phyloP scores from a whole-genome alignment of 805 yeast genomes.

The Candida berthetii region DNA sequence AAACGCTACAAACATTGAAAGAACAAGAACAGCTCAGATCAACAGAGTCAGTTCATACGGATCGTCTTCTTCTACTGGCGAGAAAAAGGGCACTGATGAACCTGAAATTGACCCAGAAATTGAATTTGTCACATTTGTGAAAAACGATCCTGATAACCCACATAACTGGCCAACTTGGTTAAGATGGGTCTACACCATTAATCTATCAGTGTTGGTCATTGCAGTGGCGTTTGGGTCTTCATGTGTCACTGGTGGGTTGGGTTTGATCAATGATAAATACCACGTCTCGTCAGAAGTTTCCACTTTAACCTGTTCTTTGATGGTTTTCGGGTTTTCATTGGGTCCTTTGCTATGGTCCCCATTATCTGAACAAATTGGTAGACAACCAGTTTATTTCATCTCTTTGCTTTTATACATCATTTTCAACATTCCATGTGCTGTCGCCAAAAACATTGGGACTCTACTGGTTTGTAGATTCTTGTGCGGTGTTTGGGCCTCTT shows the following conservation, averaged over 20 bases:
- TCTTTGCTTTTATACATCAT: conserved; percentile 70
- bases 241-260: conserved; percentile 80
- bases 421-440: conserved; percentile 84
- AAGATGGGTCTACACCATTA: conserved; percentile 63
- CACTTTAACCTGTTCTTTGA: conserved; percentile 70
- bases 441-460: conserved; percentile 77
- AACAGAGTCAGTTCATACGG: conserved; percentile 17
- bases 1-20: conserved; percentile 26
- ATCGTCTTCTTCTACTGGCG: conserved; percentile 22
- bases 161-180: conserved; percentile 63
- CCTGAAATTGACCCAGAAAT: conserved; percentile 53
- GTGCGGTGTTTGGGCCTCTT: conserved; percentile 80
- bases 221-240: conserved; percentile 94
- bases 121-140: conserved; percentile 77
- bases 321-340: conserved; percentile 83
- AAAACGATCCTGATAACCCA: conserved; percentile 85
- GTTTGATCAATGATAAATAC: conserved; percentile 57
- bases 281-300: conserved; percentile 76
- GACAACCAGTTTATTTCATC: conserved; percentile 76
- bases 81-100: conserved; percentile 12
- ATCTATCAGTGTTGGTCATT: conserved; percentile 68
- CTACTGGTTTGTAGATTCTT: conserved; percentile 77
- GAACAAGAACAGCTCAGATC: conserved; percentile 30
- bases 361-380: conserved; percentile 75
- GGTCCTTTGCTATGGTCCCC: conserved; percentile 94